Conservation (phyloP, 192 early-diverging fungal genomes). For the Backusella tarrabulga region DNA sequence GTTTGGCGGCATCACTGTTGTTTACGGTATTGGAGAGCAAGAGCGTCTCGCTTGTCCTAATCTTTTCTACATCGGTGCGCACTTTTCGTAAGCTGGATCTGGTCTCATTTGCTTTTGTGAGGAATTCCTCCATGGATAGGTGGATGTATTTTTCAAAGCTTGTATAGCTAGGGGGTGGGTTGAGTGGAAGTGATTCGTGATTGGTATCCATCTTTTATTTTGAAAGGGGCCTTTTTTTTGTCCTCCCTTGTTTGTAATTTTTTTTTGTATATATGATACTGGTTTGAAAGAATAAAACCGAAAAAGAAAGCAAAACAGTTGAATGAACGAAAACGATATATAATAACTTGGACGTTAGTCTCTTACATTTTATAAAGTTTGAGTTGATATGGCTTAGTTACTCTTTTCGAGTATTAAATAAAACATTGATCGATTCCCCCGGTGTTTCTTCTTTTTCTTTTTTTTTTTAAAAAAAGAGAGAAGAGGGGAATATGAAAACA, state of each 20-base stretch:
- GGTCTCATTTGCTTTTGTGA: not conserved
- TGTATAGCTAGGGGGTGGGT: not conserved
- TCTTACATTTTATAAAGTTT: slow-evolving; percentile 1
- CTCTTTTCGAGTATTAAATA: not conserved
- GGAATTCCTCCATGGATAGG: not conserved
- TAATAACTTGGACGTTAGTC: not conserved
- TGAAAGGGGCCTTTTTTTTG: not conserved
- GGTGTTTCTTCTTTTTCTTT: not conserved
- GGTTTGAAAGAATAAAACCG: no score
- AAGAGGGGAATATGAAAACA: no score
- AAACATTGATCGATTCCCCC: not conserved
- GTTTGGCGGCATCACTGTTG: not conserved
- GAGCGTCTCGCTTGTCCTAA: not conserved
- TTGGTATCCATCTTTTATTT: not conserved
- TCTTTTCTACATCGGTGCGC: not conserved
- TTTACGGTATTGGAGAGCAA: not conserved
- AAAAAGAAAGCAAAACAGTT: not conserved
- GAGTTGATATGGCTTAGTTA: not conserved
- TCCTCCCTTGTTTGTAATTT: not conserved
- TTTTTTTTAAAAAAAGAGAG: not conserved
- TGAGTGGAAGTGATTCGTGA: not conserved
- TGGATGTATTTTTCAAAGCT: not conserved
- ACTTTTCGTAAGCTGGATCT: not conserved
- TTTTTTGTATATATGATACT: not conserved
- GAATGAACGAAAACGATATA: not conserved